Evolutionary conservation across 2,329 filamentous ascomycete species (phyloP).

Genomic region (Aureobasidium melanogenum): DNA sequence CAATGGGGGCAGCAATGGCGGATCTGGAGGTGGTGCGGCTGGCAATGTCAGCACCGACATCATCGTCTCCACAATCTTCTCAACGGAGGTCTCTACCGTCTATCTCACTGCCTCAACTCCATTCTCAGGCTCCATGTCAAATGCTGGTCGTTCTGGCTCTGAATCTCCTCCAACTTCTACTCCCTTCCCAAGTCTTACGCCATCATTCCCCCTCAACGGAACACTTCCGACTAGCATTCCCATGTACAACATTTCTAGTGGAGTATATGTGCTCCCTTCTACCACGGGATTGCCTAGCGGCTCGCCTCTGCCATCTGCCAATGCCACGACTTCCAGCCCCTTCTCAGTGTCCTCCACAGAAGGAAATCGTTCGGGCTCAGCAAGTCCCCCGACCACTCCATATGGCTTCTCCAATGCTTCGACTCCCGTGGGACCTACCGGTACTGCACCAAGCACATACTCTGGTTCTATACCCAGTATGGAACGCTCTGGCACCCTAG

Average conservation of each 20-base stretch:
- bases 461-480: neutral
- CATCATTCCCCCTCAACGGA: neutral
- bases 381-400: neutral
- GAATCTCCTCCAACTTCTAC: neutral
- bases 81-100: slow-evolving; percentile 1
- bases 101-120: neutral
- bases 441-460: neutral
- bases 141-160: neutral
- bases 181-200: neutral
- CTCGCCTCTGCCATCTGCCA: neutral
- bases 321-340: neutral
- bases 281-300: neutral
- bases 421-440: neutral
- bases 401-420: neutral
- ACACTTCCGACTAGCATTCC: neutral
- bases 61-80: slow-evolving; percentile 8
- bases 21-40: slow-evolving; percentile 3
- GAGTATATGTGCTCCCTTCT: neutral
- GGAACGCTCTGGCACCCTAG: neutral
- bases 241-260: slow-evolving; percentile 9
- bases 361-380: neutral
- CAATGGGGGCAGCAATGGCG: neutral
- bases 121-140: neutral
- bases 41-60: slow-evolving; percentile 5
- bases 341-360: neutral